Evolutionary conservation across 495 filamentous ascomycete genomes (phyloP), one percentile per base, ranked within the genome.

Genomic region (Aspergillus ostianus): DNA sequence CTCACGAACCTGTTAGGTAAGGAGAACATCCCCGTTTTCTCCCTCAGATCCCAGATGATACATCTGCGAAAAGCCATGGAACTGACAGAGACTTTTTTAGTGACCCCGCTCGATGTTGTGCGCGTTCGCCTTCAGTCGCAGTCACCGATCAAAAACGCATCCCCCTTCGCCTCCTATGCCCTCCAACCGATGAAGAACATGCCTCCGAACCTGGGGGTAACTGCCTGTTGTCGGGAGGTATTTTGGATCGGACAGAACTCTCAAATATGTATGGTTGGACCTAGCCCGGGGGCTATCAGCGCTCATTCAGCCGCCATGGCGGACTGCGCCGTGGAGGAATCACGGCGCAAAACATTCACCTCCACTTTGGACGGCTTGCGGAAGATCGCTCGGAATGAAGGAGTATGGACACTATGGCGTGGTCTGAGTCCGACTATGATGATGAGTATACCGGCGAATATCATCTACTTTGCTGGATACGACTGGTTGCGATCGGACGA

Each of bases 401-500:
- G 94, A 1, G 62, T 90, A 15, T 83, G 82, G 19, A 91, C 95
- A 8, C 81, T 98, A 52, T 98, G 94, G 94, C 86, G 94, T 41
- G 94, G 94, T 6, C 81, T 98, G 2, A 92, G 89, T 19, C 92
- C 95, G 10, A 98, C 95, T 1, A 74, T 98, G 47, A 82, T 90
- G 65, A 98, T 98, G 94, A 87, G 93, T 3, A 84, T 98, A 30
- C 94, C 94, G 0, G 91, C 85, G 41, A 98, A 98, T 72, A 93
- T 98, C 60, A 98, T 98, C 59, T 98, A 98, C 74, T 97, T 97
- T 66, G 93, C 94, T 32, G 94, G 93, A n/a, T 98, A 98, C 71
- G 94, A 98, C 67, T 94, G 90, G 86, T 74, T 98, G 59, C 87
- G 94, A 15, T 86, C 76, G 21, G 89, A 88, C 67, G 76, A 79